Base-by-base conservation (phyloP, 1,284 basidiomycete species). In the Rhodotorula mucilaginosa region DNA sequence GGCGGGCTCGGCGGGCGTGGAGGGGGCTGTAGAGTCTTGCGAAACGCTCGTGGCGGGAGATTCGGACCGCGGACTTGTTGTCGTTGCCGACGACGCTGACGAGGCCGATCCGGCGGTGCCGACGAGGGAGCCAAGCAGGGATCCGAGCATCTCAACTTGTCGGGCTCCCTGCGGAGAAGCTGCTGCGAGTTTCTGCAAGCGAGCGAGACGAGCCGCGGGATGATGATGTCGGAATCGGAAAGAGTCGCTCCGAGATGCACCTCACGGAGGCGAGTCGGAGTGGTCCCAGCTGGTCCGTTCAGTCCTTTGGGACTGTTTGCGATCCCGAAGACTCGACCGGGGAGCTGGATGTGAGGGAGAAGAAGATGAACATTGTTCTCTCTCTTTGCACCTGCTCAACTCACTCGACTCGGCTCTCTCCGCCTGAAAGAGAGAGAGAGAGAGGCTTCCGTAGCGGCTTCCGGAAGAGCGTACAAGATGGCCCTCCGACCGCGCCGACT, bases 401-500 rank as follows among this genome's bases (percentile, higher is more conserved):
- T 44, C 39, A 44, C 39, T 44, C 39, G 39, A 13, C 39, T 44
- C 39, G 39, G 39, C 39, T 13, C 39, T 44, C 10, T 10, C 12
- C 39, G 39, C 39, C 12, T 44, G 10, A 8, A 34, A 26, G 26
- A 26, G 26, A 26, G 26, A 4, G 34, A 4, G 34, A 34, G 34
- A 34, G 34, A 34, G 34, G 34, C 34, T 34, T 49, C 48, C 16
- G 13, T 49, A 21, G 48, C 58, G 18, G 26, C 13, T 19, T 57
- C 26, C 3, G 16, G 31, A 8, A 34, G 15, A 18, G 8, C 5
- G 19, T 29, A 47, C 8, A 67, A 65, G 62, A 26, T 29, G 16
- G 29, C 67, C 3, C 46, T 52, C 4, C 63, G 59, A 8, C 39
- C n/a, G 5, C 58, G 29, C 10, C 62, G 59, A 15, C 65, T 77